A percentile compares a stretch with the other conserved stretches of the same genome.
Evolutionary conservation across 176 grass and related monocot genomes (phyloP).

Genomic region (Areca catechu): DNA sequence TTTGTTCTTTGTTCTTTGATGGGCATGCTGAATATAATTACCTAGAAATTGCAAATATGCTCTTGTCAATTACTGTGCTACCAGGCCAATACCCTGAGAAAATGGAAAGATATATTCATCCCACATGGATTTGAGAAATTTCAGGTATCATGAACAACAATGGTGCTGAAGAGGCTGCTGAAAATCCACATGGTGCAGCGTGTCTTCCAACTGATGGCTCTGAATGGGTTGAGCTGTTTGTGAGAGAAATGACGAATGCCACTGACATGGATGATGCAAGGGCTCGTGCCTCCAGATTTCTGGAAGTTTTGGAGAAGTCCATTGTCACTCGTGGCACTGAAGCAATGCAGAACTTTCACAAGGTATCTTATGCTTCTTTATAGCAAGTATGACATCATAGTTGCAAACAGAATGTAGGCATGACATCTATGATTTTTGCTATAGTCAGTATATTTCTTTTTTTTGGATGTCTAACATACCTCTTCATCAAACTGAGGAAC

Average conservation of each 20-base stretch:
- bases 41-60: too few species aligned
- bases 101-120: too few species aligned
- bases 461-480: too few species aligned
- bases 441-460: too few species aligned
- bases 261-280: slow-evolving; percentile 43
- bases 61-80: too few species aligned
- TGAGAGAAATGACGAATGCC: slow-evolving; percentile 41
- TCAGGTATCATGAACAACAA: background rate
- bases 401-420: too few species aligned
- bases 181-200: background rate
- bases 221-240: slow-evolving; percentile 49
- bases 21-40: too few species aligned
- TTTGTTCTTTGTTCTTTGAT: too few species aligned
- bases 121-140: background rate
- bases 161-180: background rate
- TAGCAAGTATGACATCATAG: too few species aligned
- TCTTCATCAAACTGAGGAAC: too few species aligned
- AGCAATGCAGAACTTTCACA: slow-evolving; percentile 10
- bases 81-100: too few species aligned
- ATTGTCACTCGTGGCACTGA: background rate
- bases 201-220: slow-evolving; percentile 7
- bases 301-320: slow-evolving; percentile 41
- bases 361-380: slow-evolving; percentile 24
- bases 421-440: too few species aligned
- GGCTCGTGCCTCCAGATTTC: slow-evolving; percentile 31